Evolutionary conservation across 805 yeast genomes (phyloP).

Genomic region (Peterozyma xylosa): DNA sequence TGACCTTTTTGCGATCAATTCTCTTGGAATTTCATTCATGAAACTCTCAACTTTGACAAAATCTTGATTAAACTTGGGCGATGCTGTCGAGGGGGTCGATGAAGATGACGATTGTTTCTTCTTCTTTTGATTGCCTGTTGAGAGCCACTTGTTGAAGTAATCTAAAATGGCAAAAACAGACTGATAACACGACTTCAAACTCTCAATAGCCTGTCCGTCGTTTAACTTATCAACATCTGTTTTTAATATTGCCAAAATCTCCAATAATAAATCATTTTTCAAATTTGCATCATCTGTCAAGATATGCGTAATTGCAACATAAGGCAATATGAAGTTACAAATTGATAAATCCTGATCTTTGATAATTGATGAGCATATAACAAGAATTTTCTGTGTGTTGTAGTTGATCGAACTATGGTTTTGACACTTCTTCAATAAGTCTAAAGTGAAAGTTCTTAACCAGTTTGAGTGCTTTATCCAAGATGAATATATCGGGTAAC

Average conservation of each 20-base stretch:
- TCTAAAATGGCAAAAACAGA: conserved; percentile 75
- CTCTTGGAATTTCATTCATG: conserved; percentile 52
- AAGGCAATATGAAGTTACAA: conserved; percentile 70
- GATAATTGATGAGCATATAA: conserved; percentile 55
- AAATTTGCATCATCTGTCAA: conserved; percentile 31
- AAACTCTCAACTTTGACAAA: conserved; percentile 35
- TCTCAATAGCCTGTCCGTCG: conserved; percentile 48
- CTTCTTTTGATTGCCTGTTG: conserved; percentile 27
- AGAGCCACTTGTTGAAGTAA: conserved; percentile 72
- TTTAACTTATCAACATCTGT: conserved; percentile 34
- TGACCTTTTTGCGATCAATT: conserved; percentile 68
- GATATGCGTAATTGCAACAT: conserved; percentile 59
- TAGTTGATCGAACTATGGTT: conserved; percentile 20
- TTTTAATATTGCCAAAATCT: conserved; percentile 52
- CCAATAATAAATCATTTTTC: conserved; percentile 40
- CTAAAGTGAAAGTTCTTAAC: conserved; percentile 64
- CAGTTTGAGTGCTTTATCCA: conserved; percentile 57
- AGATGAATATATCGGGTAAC: conserved; percentile 59
- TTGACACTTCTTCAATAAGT: conserved; percentile 40
- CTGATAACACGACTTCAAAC: conserved; percentile 58
- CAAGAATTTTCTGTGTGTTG: conserved; percentile 40
- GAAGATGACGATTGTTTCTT: conserved; percentile 16
- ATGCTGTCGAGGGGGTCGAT: conserved; percentile 1
- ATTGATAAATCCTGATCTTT: conserved; percentile 65
- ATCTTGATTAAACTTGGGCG: conserved; percentile 18